Evolutionary conservation across 2,329 filamentous ascomycete genomes (phyloP), one percentile per base, ranked within the genome.

Genomic region (Venturiaceae sp.): DNA sequence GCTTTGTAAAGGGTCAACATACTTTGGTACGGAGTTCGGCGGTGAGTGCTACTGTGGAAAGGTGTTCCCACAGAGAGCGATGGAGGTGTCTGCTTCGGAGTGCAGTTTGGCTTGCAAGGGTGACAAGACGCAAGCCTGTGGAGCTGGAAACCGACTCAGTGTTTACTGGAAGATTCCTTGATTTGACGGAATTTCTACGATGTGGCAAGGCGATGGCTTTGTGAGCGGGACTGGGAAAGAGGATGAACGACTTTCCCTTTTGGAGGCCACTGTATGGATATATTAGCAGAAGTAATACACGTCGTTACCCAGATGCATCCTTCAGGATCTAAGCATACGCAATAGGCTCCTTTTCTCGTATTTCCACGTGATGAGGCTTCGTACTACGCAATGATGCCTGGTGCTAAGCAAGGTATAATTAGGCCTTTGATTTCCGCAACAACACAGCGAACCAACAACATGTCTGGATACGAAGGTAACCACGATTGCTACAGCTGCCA

Each of bases 381-480:
- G 21, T 46, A 46, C 5, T 26, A 8, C 9, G 21, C 16, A n/a
- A n/a, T 46, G 41, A 46, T 28, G 41, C 41, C 41, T 46, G 41
- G 41, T 23, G 21, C 9, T n/a, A n/a, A n/a, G n/a, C n/a, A n/a
- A 19, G 11, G 21, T 46, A 9, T 26, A 11, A 26, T 13, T 46
- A 46, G 11, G 14, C 21, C 21, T 46, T 28, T 23, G 21, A 33
- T 9, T 16, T 33, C 3, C 50, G 6, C 30, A 19, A 19, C 50
- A 53, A 23, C 50, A 53, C 28, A 23, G 5, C 50, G 19, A 16
- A 3, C 13, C 44, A 28, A 23, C 44, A 30, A 50, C 23, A 77
- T 77, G 75, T 76, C 75, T 58, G 73, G 73, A 62, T 77, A 77
- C 69, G 74, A 77, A 67, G 74, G 75, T 71, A 64, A 28, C 58